phyloP scores from a whole-genome alignment of 2,329 filamentous ascomycete species.

The Cercospora nicotianae region DNA sequence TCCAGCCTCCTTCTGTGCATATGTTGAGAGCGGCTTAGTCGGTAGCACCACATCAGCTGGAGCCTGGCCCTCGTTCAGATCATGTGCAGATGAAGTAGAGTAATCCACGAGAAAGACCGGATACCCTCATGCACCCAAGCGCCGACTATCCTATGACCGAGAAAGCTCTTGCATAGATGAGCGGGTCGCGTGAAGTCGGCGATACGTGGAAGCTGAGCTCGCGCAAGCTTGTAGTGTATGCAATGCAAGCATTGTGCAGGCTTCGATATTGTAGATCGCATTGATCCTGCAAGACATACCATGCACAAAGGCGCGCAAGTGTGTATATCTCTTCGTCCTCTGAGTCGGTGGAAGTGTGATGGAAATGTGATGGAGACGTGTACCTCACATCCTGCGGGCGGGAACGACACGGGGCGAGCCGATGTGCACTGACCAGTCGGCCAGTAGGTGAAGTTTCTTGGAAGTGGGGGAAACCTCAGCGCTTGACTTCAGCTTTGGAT shows the following conservation, averaged over 20 bases:
- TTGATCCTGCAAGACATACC: conserved; percentile 15
- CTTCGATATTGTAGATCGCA: not conserved
- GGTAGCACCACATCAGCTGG: not conserved
- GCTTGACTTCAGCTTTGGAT: conserved; percentile 12
- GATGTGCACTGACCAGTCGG: conserved; percentile 2
- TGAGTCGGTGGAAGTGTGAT: conserved; percentile 15
- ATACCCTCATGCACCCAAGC: conserved; percentile 7
- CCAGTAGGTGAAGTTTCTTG: conserved; percentile 11
- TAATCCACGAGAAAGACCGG: not conserved
- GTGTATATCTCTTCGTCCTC: not conserved
- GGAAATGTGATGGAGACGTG: conserved; percentile 4
- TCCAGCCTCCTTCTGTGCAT: conserved; percentile 19
- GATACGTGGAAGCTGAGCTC: conserved; percentile 7
- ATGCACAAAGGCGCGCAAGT: not conserved
- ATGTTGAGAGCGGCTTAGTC: not conserved
- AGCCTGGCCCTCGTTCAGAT: not conserved
- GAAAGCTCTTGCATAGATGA: conserved; percentile 1
- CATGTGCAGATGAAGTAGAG: conserved; percentile 7
- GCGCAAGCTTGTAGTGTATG: not conserved
- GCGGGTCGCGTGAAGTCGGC: conserved; percentile 10
- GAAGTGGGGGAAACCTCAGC: conserved; percentile 1
- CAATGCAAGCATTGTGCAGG: conserved; percentile 10
- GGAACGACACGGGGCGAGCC: not conserved
- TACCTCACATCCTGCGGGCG: not conserved
- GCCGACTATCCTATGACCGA: conserved; percentile 4